Evolutionary conservation across 108 stramenopile species (phyloP).

Genomic region (Cyclotella choctawhatcheeana): DNA sequence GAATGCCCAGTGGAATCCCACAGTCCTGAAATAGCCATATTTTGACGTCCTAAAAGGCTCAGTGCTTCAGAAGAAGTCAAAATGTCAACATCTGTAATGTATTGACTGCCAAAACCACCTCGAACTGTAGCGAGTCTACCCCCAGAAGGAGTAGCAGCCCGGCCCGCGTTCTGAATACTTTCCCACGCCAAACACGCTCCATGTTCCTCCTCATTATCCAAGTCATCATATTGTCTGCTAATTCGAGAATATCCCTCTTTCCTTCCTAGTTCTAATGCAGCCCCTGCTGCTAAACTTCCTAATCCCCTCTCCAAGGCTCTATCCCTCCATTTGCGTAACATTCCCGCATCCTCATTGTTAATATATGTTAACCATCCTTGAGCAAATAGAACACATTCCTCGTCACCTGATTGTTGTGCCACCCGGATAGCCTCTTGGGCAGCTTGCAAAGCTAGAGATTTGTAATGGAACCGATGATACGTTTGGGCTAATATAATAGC

Average conservation of each 20-base stretch:
- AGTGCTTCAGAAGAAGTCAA: constrained; percentile 49
- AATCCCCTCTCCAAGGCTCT: constrained; percentile 38
- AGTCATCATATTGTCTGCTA: constrained; percentile 5
- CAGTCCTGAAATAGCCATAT: constrained; percentile 61
- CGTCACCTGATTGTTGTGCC: constrained; percentile 91
- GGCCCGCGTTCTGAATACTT: constrained; percentile 32
- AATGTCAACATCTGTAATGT: constrained; percentile 43
- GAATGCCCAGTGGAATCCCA: constrained; percentile 72
- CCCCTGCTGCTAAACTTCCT: constrained; percentile 23
- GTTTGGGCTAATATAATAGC: constrained; percentile 78
- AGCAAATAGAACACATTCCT: constrained; percentile 84
- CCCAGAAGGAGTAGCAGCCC: background rate
- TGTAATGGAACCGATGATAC: constrained; percentile 78
- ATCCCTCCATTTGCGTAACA: constrained; percentile 36
- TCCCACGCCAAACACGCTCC: constrained; percentile 31
- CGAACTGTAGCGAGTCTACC: constrained; percentile 31
- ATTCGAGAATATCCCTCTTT: constrained; percentile 24
- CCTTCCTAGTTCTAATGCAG: constrained; percentile 44
- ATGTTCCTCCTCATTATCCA: constrained; percentile 1
- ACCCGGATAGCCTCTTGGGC: constrained; percentile 94
- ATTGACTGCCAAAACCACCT: constrained; percentile 36
- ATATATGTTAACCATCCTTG: constrained; percentile 70
- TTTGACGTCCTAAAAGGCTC: constrained; percentile 51
- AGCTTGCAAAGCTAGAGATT: constrained; percentile 71
- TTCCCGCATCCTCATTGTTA: constrained; percentile 24